Conservation (phyloP, 768 basidiomycete species). For the Amanita muscaria region DNA sequence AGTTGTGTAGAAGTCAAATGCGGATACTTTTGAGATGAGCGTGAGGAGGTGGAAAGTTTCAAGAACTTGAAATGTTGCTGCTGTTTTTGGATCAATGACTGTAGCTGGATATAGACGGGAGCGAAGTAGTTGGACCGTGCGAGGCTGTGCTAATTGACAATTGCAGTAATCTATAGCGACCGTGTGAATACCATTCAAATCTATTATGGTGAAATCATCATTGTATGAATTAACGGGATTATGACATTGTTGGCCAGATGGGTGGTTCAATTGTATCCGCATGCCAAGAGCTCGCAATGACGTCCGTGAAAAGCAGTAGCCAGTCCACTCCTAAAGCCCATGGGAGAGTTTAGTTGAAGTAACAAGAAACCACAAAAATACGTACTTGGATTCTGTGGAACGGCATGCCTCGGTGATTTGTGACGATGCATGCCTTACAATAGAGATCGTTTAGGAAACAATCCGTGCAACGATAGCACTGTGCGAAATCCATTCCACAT, state of each 20-base stretch:
- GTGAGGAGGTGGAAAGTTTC: background rate
- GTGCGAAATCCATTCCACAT: background rate
- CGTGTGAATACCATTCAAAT: background rate
- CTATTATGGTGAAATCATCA: constrained; percentile 1
- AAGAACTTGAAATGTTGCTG: background rate
- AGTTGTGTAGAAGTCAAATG: background rate
- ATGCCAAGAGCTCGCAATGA: background rate
- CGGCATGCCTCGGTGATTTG: constrained; percentile 6
- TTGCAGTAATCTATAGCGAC: background rate
- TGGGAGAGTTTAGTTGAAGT: background rate
- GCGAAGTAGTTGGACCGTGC: background rate
- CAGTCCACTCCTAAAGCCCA: background rate
- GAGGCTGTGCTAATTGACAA: background rate
- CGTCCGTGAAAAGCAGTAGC: background rate
- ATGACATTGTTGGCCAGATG: background rate
- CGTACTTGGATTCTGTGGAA: constrained; percentile 14
- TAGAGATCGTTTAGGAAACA: constrained; percentile 8
- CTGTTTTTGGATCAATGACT: background rate
- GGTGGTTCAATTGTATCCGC: background rate
- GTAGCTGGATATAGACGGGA: background rate
- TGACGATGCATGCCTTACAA: constrained; percentile 8
- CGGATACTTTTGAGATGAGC: background rate
- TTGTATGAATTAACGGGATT: background rate
- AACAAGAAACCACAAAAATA: background rate
- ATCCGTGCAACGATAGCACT: constrained; percentile 9